A percentile compares a stretch with the other conserved stretches of the same genome.
phyloP scores from a whole-genome alignment of 192 early-diverging fungal genomes.

The Coemansia sp. region DNA sequence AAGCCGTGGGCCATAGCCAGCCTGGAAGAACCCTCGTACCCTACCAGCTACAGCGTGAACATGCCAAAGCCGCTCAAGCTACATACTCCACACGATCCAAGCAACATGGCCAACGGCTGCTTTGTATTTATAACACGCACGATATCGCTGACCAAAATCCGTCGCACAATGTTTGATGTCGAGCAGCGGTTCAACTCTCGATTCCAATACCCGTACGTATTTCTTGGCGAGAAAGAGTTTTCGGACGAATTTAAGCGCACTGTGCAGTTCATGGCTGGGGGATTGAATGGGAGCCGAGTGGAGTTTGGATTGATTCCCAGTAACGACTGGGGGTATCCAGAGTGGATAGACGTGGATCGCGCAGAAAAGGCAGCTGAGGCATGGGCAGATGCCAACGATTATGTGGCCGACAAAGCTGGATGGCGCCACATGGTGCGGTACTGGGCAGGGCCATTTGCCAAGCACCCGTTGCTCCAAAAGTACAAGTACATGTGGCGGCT shows the following conservation, averaged over 20 bases:
- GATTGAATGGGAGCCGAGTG: constrained; percentile 21
- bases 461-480: constrained; percentile 37
- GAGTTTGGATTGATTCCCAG: constrained; percentile 39
- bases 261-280: constrained; percentile 29
- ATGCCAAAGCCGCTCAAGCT: constrained; percentile 8
- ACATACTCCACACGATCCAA: neutral
- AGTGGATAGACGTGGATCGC: constrained; percentile 41
- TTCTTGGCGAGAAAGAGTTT: constrained; percentile 74
- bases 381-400: constrained; percentile 39
- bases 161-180: constrained; percentile 59
- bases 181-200: constrained; percentile 73
- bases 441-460: constrained; percentile 39
- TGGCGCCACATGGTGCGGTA: constrained; percentile 42
- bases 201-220: constrained; percentile 79
- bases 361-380: neutral
- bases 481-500: constrained; percentile 55
- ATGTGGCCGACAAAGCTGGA: constrained; percentile 21
- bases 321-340: constrained; percentile 40
- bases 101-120: constrained; percentile 11
- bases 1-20: neutral
- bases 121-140: constrained; percentile 58
- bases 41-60: constrained; percentile 8
- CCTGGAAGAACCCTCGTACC: neutral
- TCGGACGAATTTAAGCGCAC: constrained; percentile 63
- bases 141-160: constrained; percentile 60